A percentile compares a stretch with the other conserved stretches of the same genome.
Conservation (phyloP, 345 rosid species). For the Salix udensis region DNA sequence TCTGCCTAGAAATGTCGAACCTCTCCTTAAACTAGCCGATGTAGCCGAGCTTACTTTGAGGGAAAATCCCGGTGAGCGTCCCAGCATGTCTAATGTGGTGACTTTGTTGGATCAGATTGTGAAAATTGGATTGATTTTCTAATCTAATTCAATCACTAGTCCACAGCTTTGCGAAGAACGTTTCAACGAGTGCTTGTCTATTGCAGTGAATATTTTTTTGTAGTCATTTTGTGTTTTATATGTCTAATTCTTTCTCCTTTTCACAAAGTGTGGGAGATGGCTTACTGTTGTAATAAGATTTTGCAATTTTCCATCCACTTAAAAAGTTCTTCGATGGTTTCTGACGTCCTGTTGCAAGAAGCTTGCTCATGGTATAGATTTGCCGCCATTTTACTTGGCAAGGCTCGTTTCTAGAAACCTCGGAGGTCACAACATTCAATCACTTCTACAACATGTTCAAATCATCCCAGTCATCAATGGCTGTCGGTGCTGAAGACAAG, state of each 20-base stretch:
- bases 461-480: background rate
- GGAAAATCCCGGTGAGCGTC: constrained; percentile 65
- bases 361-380: too few species aligned
- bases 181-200: background rate
- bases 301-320: background rate
- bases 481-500: too few species aligned
- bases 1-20: constrained; percentile 81
- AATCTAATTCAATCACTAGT: constrained; percentile 6
- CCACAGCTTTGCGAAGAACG: background rate
- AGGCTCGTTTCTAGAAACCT: too few species aligned
- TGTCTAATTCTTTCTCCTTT: background rate
- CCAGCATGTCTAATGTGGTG: constrained; percentile 56
- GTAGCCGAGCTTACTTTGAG: constrained; percentile 63
- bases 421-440: too few species aligned
- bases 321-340: background rate
- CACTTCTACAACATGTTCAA: background rate
- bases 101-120: constrained; percentile 59
- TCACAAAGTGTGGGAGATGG: background rate
- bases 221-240: background rate
- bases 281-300: background rate
- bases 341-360: background rate
- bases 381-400: too few species aligned
- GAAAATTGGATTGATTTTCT: constrained; percentile 61
- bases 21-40: constrained; percentile 74
- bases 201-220: background rate